Conservation (phyloP, 2,329 filamentous ascomycete genomes). For the Phialophora expanda region DNA sequence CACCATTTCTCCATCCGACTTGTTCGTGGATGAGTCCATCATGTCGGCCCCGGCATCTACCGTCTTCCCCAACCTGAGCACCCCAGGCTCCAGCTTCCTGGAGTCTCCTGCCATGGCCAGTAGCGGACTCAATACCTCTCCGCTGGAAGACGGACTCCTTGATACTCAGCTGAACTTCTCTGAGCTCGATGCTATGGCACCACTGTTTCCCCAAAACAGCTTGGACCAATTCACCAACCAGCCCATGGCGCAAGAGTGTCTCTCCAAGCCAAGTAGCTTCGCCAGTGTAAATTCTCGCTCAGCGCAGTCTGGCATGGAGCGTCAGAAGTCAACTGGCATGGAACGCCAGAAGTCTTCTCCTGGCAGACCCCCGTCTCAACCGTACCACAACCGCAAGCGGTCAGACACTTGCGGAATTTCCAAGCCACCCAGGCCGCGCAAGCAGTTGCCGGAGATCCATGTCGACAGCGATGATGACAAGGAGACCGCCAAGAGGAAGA, state of each 20-base stretch:
- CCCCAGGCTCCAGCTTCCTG: conserved; percentile 64
- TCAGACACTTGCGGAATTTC: conserved; percentile 71
- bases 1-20: conserved; percentile 80
- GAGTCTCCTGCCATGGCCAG: conserved; percentile 60
- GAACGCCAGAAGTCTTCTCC: conserved; percentile 45
- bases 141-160: conserved; percentile 39
- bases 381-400: conserved; percentile 60
- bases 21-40: conserved; percentile 64
- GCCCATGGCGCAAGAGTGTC: conserved; percentile 39
- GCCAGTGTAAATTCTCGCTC: conserved; percentile 21
- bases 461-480: conserved; percentile 73
- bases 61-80: conserved; percentile 77
- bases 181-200: conserved; percentile 34
- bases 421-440: conserved; percentile 68
- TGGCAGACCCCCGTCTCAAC: conserved; percentile 43
- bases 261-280: conserved; percentile 24
- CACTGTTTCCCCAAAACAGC: conserved; percentile 38
- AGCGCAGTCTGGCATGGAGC: conserved; percentile 10
- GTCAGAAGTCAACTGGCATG: conserved; percentile 30
- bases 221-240: conserved; percentile 40
- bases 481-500: conserved; percentile 83
- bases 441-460: conserved; percentile 73
- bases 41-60: conserved; percentile 75
- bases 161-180: conserved; percentile 37
- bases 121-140: conserved; percentile 39